Evolutionary conservation across 2,329 filamentous ascomycete genomes (phyloP), one percentile per base, ranked within the genome.

Genomic region (Blastomyces gilchristii): DNA sequence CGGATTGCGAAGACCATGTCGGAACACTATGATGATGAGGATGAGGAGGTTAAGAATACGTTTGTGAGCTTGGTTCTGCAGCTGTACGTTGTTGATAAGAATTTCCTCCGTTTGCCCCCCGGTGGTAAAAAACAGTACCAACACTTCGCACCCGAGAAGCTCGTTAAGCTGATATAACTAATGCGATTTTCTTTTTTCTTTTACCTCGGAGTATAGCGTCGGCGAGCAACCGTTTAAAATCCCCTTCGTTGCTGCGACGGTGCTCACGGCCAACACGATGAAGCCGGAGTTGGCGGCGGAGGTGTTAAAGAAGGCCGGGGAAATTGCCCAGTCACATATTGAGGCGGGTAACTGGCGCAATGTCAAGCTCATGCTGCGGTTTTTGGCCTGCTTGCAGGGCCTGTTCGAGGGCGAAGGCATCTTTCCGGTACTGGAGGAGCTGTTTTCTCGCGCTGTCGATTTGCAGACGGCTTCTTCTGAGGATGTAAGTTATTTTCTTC

Each of bases 171-270:
- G 8, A 39, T 25, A 39, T 25, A 16, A 31, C 56, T 58, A 45
- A 58, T 22, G 5, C 9, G 9, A 28, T 25, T 5, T 25, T 12
- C 28, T 31, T 31, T 31, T 4, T 31, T 31, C 28, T 31, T 9
- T 31, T 9, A 39, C 31, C 28, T 16, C 41, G 41, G 41, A 43
- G 16, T 41, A 57, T 64, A 85, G 83, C 67, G 82, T 89, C 53
- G 74, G 90, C 45, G 94, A 99, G 78, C 94, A 99, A 77, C 94
- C 94, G 0, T 87, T 99, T 75, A 97, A 97, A 81, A 95, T 91
- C n/a, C 93, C 94, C 0, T 97, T 97, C 73, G 83, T 96, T 47
- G 91, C 92, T 11, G 90, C 89, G 25, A 87, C 93, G 16, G 83
- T 95, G 53, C 82, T 96, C 63, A 83, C 91, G 63, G 83, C 87